Evolutionary conservation across 129 eudicot species (phyloP), one percentile per base, ranked within the genome.

Genomic region (Artemisia annua): DNA sequence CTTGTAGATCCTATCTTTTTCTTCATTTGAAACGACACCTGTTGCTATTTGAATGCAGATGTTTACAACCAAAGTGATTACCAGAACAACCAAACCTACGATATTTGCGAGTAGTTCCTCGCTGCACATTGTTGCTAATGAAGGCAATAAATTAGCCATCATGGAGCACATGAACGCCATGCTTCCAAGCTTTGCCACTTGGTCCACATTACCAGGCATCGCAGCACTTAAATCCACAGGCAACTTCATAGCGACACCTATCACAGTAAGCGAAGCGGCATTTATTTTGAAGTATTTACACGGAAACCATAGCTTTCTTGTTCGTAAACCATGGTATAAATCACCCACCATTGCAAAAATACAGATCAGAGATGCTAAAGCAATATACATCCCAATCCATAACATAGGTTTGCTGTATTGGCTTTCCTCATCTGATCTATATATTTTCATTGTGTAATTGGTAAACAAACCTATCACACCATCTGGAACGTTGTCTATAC

Each of bases 11-110:
- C 7, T 1, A 7, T 7, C 9, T 5, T 19, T 14, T 22, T 46
- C 58, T 48, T 3, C 2, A 16, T 11, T 11, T 2, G 48, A 16
- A 11, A 78, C 0, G 11, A 70, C 43, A 3, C 76, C 50, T 0
- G 81, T 78, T 0, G 0, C 5, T n/a, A 72, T 13, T 48, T 79
- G 63, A 4, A 79, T 79, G 54, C 73, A 54, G 14, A 79, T 61
- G 77, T 82, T 72, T 39, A 77, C 85, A 18, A 72, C 59, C 43
- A 77, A 51, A 14, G 85, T 82, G 39, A 82, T 77, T 39, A 72
- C 75, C 3, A 82, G 63, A 59, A 82, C 44, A 48, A 19, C 72
- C 76, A 76, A 67, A 12, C 79, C 82, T 11, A 48, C 44, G 44
- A 77, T 32, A 77, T 76, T 82, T 22, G 75, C 0, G 48, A 82